phyloP scores from a whole-genome alignment of 305 asterid species.

The Lippia alba region DNA sequence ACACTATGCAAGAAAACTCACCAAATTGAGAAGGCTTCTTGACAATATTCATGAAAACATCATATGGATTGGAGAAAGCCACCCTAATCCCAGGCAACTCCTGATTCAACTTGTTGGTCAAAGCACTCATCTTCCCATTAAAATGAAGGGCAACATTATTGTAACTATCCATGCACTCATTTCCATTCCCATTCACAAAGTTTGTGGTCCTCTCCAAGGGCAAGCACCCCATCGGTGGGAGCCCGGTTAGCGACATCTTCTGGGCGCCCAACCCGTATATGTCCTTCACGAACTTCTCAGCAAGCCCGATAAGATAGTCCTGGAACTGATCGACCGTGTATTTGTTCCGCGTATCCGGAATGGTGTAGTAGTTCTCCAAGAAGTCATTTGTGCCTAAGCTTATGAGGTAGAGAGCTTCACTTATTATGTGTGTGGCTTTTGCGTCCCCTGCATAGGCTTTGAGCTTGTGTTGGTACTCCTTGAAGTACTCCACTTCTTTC shows the following conservation, averaged over 20 bases:
- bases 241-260: constrained; percentile 68
- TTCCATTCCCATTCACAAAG: constrained; percentile 66
- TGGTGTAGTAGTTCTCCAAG: constrained; percentile 80
- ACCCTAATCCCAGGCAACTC: constrained; percentile 58
- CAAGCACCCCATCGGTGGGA: constrained; percentile 91
- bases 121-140: constrained; percentile 52
- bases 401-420: constrained; percentile 63
- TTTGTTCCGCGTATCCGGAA: constrained; percentile 54
- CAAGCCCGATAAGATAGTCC: constrained; percentile 49
- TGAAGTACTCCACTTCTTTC: constrained; percentile 84
- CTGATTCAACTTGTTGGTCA: constrained; percentile 54
- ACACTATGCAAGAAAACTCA: constrained; percentile 37
- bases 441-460: constrained; percentile 50
- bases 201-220: constrained; percentile 85
- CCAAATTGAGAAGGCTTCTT: constrained; percentile 64
- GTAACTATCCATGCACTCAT: constrained; percentile 64
- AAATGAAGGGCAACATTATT: constrained; percentile 64
- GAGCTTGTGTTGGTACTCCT: constrained; percentile 65
- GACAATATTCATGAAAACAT: constrained; percentile 50
- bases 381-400: constrained; percentile 93
- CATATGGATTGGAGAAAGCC: constrained; percentile 69
- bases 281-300: constrained; percentile 54
- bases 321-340: constrained; percentile 75
- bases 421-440: constrained; percentile 52
- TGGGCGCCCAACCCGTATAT: constrained; percentile 70